Percentiles rank a stretch among this genome's conserved stretches.
Evolutionary conservation across 768 basidiomycete genomes (phyloP).

Genomic region (Suillus subaureus): DNA sequence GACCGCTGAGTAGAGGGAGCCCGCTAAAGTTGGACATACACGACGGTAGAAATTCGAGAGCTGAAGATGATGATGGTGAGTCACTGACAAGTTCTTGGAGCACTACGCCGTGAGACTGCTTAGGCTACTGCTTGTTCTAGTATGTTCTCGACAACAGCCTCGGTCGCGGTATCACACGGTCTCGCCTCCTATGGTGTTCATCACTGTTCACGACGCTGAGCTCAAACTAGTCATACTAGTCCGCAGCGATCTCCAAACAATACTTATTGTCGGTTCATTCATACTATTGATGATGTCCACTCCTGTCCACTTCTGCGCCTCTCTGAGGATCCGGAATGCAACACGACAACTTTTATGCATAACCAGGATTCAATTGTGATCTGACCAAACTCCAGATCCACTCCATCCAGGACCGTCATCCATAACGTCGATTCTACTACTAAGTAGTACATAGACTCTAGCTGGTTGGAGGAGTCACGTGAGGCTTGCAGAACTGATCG

Average conservation of each 20-base stretch:
- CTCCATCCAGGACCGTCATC: not conserved
- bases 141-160: not conserved
- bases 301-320: not conserved
- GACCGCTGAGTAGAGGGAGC: slow-evolving; percentile 73
- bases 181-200: not conserved
- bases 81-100: not conserved
- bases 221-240: not conserved
- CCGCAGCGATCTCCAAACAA: not conserved
- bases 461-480: not conserved
- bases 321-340: not conserved
- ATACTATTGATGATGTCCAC: not conserved
- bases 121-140: not conserved
- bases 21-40: slow-evolving; percentile 33
- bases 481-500: not conserved
- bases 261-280: not conserved
- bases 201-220: not conserved
- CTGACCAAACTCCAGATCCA: not conserved
- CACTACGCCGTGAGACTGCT: not conserved
- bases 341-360: not conserved
- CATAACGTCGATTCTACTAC: too few species aligned
- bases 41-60: not conserved
- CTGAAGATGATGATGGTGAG: not conserved
- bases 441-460: too few species aligned
- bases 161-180: not conserved
- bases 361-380: not conserved